A percentile compares a stretch with the other conserved stretches of the same genome.
These are phyloP conservation scores for Lichenothelia convexa DNA, from an alignment of 495 filamentous ascomycete genomes.

Conservation along the genomic window DNA sequence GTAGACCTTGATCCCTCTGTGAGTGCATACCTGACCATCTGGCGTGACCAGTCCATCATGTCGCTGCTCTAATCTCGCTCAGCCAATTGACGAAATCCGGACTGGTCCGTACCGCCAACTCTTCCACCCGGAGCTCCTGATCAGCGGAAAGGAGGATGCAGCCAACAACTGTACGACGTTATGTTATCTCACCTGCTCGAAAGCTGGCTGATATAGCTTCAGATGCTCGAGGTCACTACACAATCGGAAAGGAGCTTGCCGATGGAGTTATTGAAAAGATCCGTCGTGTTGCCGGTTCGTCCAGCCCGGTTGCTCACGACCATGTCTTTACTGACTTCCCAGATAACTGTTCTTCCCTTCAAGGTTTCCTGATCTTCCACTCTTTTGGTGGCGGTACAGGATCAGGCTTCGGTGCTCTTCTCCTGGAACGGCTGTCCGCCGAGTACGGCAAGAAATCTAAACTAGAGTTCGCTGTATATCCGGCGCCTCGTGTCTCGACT, in stretches of 20 bases:
- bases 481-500: constrained; percentile 67
- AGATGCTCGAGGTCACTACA: constrained; percentile 87
- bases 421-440: constrained; percentile 71
- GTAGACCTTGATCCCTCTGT: constrained; percentile 75
- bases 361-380: constrained; percentile 88
- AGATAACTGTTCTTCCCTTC: constrained; percentile 84
- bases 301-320: background rate
- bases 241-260: constrained; percentile 78
- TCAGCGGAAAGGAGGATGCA: constrained; percentile 86
- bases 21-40: constrained; percentile 12
- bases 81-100: constrained; percentile 81
- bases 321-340: constrained; percentile 8
- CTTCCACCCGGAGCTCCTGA: constrained; percentile 75
- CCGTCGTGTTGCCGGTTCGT: constrained; percentile 57
- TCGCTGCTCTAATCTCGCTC: background rate
- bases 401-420: constrained; percentile 73
- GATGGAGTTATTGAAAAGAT: constrained; percentile 71
- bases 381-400: constrained; percentile 87
- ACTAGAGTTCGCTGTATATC: constrained; percentile 83
- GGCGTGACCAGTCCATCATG: background rate
- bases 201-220: constrained; percentile 7
- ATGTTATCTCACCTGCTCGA: background rate
- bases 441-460: constrained; percentile 93
- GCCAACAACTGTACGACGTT: constrained; percentile 58
- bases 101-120: constrained; percentile 68